Base-by-base conservation (phyloP, 306 rosid species). In the Cucurbita ficifolia region DNA sequence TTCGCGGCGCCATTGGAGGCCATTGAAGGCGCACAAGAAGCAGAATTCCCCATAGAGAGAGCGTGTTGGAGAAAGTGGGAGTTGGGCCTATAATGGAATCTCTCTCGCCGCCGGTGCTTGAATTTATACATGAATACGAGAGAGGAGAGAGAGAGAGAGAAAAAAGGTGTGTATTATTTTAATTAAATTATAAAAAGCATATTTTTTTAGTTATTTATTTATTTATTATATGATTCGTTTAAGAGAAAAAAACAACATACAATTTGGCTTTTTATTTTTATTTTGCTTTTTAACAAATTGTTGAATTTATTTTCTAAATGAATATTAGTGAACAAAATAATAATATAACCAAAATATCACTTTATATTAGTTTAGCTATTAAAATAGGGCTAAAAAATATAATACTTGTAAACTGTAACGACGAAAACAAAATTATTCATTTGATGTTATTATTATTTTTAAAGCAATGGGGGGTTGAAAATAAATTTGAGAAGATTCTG, bases 21-120 rank as follows among this genome's bases (percentile, higher is more conserved):
- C 42, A 83, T 74, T 60, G 92, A 82, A 69, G 96, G 96, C 51
- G 87, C 85, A 58, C 96, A 88, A 38, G 91, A 92, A 57, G 86
- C 83, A 21, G 83, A 89, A 35, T 90, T 92, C 5, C 98, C 98
- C 96, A 92, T 77, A 16, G 21, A 55, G 42, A 77, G 22, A 43
- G 35, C 63, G 40, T 22, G 68, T 24, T 8, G 16, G 50, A 17
- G n/a, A 33, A 67, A 64, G 55, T 53, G 81, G 82, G 4, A 52
- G 36, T 11, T 9, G 72, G 18, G 51, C 52, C 52, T 11, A 18
- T 59, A 33, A 33, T 67, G 39, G 38, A 67, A 69, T 69, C 55
- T 69, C 73, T 46, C 42, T 18, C 14, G 8, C 56, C 14, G 8
- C 56, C 57, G 3, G 13, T 22, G 21, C 57, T 46, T 69, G 13